Evolutionary conservation across 169 alveolate species (phyloP).

Genomic region (Sarcocystis neurona): DNA sequence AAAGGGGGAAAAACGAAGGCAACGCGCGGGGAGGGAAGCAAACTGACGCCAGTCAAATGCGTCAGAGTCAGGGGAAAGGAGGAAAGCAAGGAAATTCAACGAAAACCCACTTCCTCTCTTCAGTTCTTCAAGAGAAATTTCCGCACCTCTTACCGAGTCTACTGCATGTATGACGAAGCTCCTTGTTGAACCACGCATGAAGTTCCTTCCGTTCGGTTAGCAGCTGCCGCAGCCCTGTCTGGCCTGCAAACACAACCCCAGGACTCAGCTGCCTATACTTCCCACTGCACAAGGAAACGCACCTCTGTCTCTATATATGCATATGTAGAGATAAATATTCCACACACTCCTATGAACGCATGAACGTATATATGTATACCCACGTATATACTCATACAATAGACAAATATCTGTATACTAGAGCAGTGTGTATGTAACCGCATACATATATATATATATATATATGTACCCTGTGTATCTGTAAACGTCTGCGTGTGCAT

Average conservation of each 20-base stretch:
- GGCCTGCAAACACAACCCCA: conserved; percentile 43
- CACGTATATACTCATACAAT: not conserved
- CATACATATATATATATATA: too few relatives aligned
- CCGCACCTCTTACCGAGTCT: not conserved
- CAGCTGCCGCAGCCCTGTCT: not conserved
- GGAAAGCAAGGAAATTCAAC: not conserved
- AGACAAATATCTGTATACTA: not conserved
- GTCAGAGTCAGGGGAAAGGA: not conserved
- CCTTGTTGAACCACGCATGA: conserved; percentile 20
- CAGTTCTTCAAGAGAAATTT: not conserved
- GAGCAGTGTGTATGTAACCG: not conserved
- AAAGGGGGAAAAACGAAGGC: not conserved
- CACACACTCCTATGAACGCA: not conserved
- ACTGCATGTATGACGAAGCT: not conserved
- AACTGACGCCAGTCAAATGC: not conserved
- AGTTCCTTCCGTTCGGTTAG: not conserved
- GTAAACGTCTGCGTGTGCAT: too few relatives aligned
- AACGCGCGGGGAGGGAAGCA: not conserved
- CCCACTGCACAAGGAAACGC: not conserved
- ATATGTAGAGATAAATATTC: not conserved
- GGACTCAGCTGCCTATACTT: not conserved
- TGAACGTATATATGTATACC: not conserved
- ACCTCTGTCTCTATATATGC: not conserved
- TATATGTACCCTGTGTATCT: too few relatives aligned
- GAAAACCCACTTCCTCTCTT: not conserved